A percentile compares a stretch with the other conserved stretches of the same genome.
These are phyloP conservation scores for Aspergillus baeticus DNA, from an alignment of 495 filamentous ascomycete genomes.

Conservation along the genomic window DNA sequence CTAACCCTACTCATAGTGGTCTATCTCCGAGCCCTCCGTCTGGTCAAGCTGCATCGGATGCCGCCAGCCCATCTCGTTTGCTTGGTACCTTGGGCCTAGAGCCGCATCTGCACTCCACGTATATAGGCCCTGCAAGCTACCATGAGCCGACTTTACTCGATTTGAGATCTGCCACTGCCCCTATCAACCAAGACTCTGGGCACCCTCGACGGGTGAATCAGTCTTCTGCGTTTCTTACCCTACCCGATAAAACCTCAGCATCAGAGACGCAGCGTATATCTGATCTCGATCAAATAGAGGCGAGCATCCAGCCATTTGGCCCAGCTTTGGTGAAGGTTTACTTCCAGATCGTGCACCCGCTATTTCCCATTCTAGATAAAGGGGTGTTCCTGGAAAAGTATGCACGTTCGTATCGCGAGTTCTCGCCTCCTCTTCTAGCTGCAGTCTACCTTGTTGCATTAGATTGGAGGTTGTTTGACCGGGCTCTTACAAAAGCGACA, in stretches of 20 bases:
- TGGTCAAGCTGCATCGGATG: background rate
- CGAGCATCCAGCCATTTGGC: constrained; percentile 5
- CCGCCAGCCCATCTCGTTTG: constrained; percentile 9
- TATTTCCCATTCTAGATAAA: constrained; percentile 74
- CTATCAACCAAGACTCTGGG: constrained; percentile 11
- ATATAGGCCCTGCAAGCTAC: constrained; percentile 23
- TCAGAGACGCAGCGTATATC: constrained; percentile 18
- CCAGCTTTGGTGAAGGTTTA: constrained; percentile 69
- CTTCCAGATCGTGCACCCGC: constrained; percentile 76
- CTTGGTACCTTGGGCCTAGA: constrained; percentile 22
- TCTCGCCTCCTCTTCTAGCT: constrained; percentile 75
- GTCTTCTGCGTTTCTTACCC: constrained; percentile 18
- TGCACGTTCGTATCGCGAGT: constrained; percentile 66
- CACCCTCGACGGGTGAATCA: constrained; percentile 19
- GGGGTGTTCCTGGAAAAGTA: constrained; percentile 76
- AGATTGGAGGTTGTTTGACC: constrained; percentile 78
- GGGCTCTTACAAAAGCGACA: constrained; percentile 50
- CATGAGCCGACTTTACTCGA: constrained; percentile 23
- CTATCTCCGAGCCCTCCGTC: background rate
- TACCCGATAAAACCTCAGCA: constrained; percentile 17
- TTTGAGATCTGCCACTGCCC: constrained; percentile 1
- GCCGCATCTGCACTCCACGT: constrained; percentile 23
- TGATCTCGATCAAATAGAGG: constrained; percentile 26
- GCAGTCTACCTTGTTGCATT: constrained; percentile 80
- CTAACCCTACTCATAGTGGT: background rate